Evolutionary conservation across 108 stramenopile species (phyloP), one percentile per base, ranked within the genome.

Genomic region (Nannochloropsis oceanica): DNA sequence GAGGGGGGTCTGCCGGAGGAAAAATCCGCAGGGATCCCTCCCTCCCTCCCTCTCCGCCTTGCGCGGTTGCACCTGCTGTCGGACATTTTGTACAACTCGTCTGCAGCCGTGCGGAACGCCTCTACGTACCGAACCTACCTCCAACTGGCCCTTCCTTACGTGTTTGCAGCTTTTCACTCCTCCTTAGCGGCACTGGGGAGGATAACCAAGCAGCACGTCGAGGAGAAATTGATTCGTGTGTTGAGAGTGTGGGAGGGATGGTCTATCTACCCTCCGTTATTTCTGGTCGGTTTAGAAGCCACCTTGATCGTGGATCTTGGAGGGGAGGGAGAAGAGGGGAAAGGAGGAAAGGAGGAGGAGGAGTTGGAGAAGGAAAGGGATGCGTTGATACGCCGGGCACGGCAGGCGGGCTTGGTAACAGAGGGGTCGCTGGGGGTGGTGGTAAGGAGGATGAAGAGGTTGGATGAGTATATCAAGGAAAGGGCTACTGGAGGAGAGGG

Each of bases 51-150:
- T 44, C 84, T 85, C 24, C 85, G 81, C 43, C 50, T 88, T 42
- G 88, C 88, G 43, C 85, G 88, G 79, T 82, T 88, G 50, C 82
- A 88, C 84, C 88, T 88, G 27, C 46, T 88, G 84, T 85, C 84
- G n/a, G 88, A 88, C 85, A 43, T 88, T n/a, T 84, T 88, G n/a
- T 84, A 88, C 88, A 88, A 88, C 81, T 84, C 84, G 84, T 84
- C 88, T 44, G 88, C 88, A 27, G 84, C 84, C 12, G 82, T 88
- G n/a, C 80, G 85, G 79, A 85, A 88, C 81, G 85, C 85, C 81
- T 81, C 85, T 44, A 82, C 84, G 12, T 88, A 84, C 59, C 50
- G 88, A 13, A 88, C 88, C 12, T 81, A 44, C 27, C 73, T 88
- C 42, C 88, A 88, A 81, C 81, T 46, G 14, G 84, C 43, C n/a